Evolutionary conservation across 106 monocot genomes (phyloP), one percentile per base, ranked within the genome.

Genomic region (Acorus gramineus): DNA sequence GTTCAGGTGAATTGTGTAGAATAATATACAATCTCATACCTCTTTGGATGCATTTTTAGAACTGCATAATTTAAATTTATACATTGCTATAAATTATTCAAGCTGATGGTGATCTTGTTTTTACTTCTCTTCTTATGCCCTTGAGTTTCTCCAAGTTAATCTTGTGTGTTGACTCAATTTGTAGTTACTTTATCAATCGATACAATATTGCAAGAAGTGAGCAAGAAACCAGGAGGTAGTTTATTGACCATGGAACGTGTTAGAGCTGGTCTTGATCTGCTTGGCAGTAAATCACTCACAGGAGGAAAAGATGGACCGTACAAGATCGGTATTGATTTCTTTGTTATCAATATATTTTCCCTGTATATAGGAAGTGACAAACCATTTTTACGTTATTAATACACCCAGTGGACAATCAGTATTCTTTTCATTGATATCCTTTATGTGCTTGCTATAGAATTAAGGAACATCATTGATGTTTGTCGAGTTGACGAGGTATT

Each of bases 401-500:
- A 5, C 42, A 51, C 8, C 53, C 57, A 42, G 53, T 53, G 43
- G 46, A 4, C 59, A 7, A 61, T 4, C 60, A 44, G 60, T 3
- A 7, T 13, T 50, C 12, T 52, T 60, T n/a, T 42, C 60, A 49
- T 9, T 60, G 50, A 12, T 48, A 43, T 45, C 3, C 43, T 12
- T 47, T 62, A 8, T 14, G 48, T 68, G 48, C 14, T 62, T 47
- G 50, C 14, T 65, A 64, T 69, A 95, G 95, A 85, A 56, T 63
- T 96, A 76, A 81, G 79, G 44, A 50, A 42, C 5, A 81, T 85
- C 14, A 73, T 88, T 61, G 83, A 87, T 66, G 51, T 44, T 60
- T 87, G 83, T 75, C 76, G 67, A 77, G 76, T 67, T 76, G 91
- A 85, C 48, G 96, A 96, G 87, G 95, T 95, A 79, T 49, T 3